phyloP scores from a whole-genome alignment of 495 filamentous ascomycete genomes.

The Penicillium diatomitis region DNA sequence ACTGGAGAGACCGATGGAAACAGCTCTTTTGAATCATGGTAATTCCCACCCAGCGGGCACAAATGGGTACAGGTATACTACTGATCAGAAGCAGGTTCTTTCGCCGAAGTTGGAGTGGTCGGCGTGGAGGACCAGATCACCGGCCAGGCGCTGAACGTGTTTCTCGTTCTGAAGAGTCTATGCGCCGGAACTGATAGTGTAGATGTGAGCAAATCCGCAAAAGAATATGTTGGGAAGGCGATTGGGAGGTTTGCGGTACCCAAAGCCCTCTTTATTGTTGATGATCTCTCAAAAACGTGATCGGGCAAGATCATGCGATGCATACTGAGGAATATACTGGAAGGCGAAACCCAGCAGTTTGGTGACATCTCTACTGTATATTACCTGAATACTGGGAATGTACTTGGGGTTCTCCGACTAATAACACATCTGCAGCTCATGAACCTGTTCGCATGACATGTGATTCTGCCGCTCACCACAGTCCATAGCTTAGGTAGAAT shows the following conservation, averaged over 20 bases:
- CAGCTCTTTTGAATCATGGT: conserved; percentile 70
- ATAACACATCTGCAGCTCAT: no score
- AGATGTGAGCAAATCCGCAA: not conserved
- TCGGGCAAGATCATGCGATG: not conserved
- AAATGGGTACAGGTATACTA: not conserved
- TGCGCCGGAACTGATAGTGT: no score
- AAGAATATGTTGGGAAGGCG: not conserved
- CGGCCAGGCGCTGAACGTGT: conserved; percentile 86
- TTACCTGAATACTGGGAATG: no score
- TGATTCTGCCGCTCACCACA: no score
- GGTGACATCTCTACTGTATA: not conserved
- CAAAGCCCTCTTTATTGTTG: not conserved
- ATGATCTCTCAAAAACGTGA: not conserved
- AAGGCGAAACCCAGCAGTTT: not conserved
- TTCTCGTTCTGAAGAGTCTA: conserved; percentile 67
- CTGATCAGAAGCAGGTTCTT: conserved; percentile 30
- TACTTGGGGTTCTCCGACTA: no score
- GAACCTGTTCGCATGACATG: no score
- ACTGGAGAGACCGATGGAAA: conserved; percentile 92
- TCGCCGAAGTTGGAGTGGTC: conserved; percentile 83
- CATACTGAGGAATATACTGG: not conserved
- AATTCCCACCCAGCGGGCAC: not conserved
- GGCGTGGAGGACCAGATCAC: conserved; percentile 76
- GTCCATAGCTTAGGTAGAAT: no score
- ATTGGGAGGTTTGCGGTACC: not conserved